These are phyloP conservation scores for Intubia oerlemansii DNA, from an alignment of 2,329 filamentous ascomycete genomes.

Conservation along the genomic window DNA sequence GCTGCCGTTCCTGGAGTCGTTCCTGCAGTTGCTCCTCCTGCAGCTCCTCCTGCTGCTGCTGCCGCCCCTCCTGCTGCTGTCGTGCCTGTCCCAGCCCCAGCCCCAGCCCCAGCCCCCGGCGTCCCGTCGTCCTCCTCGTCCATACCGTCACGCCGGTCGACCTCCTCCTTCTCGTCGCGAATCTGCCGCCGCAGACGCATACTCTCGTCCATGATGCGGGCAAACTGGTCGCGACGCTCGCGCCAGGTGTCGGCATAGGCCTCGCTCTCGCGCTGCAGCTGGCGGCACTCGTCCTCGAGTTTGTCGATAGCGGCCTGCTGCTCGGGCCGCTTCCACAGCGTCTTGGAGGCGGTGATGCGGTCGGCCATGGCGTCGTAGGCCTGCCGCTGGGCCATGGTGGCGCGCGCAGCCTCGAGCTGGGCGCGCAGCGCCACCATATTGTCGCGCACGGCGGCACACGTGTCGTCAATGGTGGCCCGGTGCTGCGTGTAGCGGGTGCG, in stretches of 20 bases:
- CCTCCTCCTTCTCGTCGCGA: slow-evolving; percentile 86
- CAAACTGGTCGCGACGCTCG: slow-evolving; percentile 71
- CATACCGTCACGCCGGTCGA: slow-evolving; percentile 71
- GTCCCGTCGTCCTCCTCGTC: slow-evolving; percentile 37
- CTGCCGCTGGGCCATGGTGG: slow-evolving; percentile 57
- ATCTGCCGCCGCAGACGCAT: slow-evolving; percentile 68
- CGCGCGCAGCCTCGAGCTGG: slow-evolving; percentile 59
- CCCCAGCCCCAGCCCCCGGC: too few species aligned
- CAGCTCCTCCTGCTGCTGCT: neutral
- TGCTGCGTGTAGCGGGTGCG: slow-evolving; percentile 65
- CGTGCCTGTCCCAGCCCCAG: too few species aligned
- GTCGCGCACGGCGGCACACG: slow-evolving; percentile 56
- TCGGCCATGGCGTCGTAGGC: slow-evolving; percentile 76
- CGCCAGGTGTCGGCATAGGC: slow-evolving; percentile 68
- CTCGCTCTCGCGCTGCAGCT: slow-evolving; percentile 65
- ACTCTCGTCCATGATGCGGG: slow-evolving; percentile 76
- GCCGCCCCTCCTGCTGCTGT: slow-evolving; percentile 8
- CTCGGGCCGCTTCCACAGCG: slow-evolving; percentile 67
- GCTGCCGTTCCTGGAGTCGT: neutral
- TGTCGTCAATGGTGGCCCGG: slow-evolving; percentile 56
- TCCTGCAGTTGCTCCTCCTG: neutral
- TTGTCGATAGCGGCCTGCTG: slow-evolving; percentile 59
- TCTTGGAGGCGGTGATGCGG: slow-evolving; percentile 61
- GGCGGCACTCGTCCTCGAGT: slow-evolving; percentile 69
- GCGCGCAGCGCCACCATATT: slow-evolving; percentile 48